Evolutionary conservation across 768 basidiomycete species (phyloP).

Genomic region (Calocybe cyanea): DNA sequence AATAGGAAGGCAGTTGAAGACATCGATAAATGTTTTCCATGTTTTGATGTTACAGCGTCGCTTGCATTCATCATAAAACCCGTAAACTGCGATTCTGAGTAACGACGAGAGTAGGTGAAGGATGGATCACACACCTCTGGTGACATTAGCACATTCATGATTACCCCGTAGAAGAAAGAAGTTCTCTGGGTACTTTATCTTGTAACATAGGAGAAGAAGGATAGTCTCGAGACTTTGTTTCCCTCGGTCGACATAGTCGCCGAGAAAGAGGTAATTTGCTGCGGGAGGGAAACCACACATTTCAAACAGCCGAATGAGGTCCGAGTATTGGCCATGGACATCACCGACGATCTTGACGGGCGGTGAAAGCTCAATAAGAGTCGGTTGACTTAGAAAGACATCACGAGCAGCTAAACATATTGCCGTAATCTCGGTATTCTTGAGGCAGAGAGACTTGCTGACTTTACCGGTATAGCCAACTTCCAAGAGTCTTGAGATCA

Average conservation of each 20-base stretch:
- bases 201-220: slow-evolving; percentile 94
- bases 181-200: slow-evolving; percentile 99
- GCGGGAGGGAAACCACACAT: slow-evolving; percentile 99
- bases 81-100: slow-evolving; percentile 68
- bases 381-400: slow-evolving; percentile 94
- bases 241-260: slow-evolving; percentile 98
- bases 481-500: slow-evolving; percentile 94
- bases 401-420: slow-evolving; percentile 96
- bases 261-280: slow-evolving; percentile 97
- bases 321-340: slow-evolving; percentile 98
- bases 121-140: slow-evolving; percentile 65
- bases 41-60: slow-evolving; percentile 99
- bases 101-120: slow-evolving; percentile 8
- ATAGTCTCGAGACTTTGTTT: slow-evolving; percentile 99
- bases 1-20: slow-evolving; percentile 98
- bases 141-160: slow-evolving; percentile 99
- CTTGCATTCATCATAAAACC: slow-evolving; percentile 99
- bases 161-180: slow-evolving; percentile 98
- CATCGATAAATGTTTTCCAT: slow-evolving; percentile 99
- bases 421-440: slow-evolving; percentile 92
- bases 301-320: slow-evolving; percentile 96
- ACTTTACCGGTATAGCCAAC: slow-evolving; percentile 98
- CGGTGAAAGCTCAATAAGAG: slow-evolving; percentile 93
- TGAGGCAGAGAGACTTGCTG: slow-evolving; percentile 90
- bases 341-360: slow-evolving; percentile 99